phyloP scores from a whole-genome alignment of 441 rosid genomes.

The Corymbia calophylla region DNA sequence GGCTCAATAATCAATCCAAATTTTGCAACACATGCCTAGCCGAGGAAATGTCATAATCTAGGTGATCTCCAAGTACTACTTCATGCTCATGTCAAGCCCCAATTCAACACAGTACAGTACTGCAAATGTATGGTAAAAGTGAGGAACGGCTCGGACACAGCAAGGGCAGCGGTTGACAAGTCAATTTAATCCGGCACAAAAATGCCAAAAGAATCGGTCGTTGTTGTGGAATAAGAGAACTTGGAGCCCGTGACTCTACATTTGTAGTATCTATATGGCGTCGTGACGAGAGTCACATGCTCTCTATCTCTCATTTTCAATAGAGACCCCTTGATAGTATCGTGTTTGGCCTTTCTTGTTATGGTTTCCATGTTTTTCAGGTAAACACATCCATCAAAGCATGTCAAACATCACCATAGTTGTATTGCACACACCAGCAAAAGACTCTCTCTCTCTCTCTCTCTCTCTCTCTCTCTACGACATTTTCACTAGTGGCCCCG shows the following conservation, averaged over 20 bases:
- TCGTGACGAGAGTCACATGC: background rate
- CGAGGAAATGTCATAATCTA: background rate
- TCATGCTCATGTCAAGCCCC: background rate
- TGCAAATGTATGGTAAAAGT: background rate
- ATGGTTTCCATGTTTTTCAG: background rate
- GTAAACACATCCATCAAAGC: background rate
- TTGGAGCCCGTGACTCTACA: background rate
- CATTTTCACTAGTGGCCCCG: background rate
- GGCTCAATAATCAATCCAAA: background rate
- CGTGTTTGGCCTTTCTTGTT: background rate
- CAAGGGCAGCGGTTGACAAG: background rate
- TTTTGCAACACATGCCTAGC: background rate
- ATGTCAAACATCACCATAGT: background rate
- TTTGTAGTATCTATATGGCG: background rate
- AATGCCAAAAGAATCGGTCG: background rate
- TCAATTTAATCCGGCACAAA: background rate
- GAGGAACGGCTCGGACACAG: background rate
- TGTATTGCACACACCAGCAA: background rate
- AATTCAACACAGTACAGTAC: background rate
- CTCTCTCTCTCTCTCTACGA: background rate
- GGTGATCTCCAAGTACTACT: background rate
- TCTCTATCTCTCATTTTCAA: background rate
- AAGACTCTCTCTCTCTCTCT: background rate
- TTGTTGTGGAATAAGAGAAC: background rate
- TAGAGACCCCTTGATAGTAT: background rate